Evolutionary conservation across 1,284 basidiomycete species (phyloP).

Genomic region (Malassezia caprae): DNA sequence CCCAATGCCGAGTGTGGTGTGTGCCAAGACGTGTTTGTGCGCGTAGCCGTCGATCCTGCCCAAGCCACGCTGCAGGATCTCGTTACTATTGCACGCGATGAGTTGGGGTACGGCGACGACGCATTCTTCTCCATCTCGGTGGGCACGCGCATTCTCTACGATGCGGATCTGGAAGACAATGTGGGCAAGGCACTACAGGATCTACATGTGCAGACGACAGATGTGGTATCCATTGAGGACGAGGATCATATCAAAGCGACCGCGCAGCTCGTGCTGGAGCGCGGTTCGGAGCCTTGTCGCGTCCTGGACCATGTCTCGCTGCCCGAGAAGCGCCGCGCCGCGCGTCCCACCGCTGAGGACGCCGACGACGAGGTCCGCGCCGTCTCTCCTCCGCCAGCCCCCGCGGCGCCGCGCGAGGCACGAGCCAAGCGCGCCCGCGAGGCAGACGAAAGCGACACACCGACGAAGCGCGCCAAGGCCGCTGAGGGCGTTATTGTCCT

Average conservation of each 20-base stretch:
- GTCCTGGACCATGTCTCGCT: background rate
- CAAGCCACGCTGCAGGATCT: conserved; percentile 5
- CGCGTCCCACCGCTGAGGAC: conserved; percentile 65
- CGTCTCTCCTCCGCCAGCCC: conserved; percentile 21
- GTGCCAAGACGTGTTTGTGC: conserved; percentile 73
- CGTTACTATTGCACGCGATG: conserved; percentile 62
- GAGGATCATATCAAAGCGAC: conserved; percentile 55
- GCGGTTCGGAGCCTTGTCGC: background rate
- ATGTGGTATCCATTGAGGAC: conserved; percentile 75
- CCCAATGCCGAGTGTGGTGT: conserved; percentile 58
- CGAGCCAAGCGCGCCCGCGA: conserved; percentile 3
- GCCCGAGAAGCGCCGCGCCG: background rate
- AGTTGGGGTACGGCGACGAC: conserved; percentile 22
- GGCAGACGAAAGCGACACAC: background rate
- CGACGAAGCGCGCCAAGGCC: background rate
- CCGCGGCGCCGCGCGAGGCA: background rate
- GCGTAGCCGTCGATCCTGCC: conserved; percentile 50
- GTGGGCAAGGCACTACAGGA: conserved; percentile 62
- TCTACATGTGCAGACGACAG: conserved; percentile 59
- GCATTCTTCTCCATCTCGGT: conserved; percentile 54
- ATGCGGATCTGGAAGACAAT: conserved; percentile 84
- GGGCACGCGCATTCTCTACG: conserved; percentile 67
- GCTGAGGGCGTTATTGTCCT: conserved; percentile 15
- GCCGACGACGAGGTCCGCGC: conserved; percentile 60
- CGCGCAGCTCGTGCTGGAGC: conserved; percentile 29